Conservation (phyloP, 768 basidiomycete species). For the Rhizopogon vesiculosus region DNA sequence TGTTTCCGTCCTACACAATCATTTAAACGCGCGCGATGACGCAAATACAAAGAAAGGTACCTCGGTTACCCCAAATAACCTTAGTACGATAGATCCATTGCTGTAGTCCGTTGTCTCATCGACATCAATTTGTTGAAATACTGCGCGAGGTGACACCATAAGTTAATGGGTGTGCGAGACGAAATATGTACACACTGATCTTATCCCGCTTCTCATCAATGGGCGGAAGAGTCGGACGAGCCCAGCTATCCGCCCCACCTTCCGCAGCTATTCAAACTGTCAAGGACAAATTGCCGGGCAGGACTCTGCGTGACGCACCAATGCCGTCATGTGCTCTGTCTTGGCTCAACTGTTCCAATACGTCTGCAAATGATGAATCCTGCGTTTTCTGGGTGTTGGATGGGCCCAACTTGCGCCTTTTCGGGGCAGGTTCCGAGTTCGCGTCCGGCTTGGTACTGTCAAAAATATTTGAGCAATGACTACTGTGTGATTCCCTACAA, state of each 20-base stretch:
- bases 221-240: constrained; percentile 50
- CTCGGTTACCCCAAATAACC: constrained; percentile 92
- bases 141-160: constrained; percentile 31
- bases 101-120: constrained; percentile 54
- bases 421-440: constrained; percentile 37
- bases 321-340: constrained; percentile 36
- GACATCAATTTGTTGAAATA: constrained; percentile 96
- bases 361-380: constrained; percentile 52
- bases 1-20: constrained; percentile 66
- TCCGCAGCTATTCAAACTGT: constrained; percentile 47
- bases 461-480: constrained; percentile 1
- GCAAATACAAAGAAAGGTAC: constrained; percentile 30
- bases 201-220: constrained; percentile 59
- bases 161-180: neutral
- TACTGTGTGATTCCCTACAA: neutral
- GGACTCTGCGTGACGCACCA: constrained; percentile 29
- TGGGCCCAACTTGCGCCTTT: constrained; percentile 49
- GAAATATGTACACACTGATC: constrained; percentile 48
- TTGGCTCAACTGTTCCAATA: constrained; percentile 56
- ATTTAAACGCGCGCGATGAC: neutral
- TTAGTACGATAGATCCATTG: constrained; percentile 39
- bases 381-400: constrained; percentile 25
- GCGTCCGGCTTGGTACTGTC: constrained; percentile 19
- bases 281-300: neutral
- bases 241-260: constrained; percentile 76